A percentile compares a stretch with the other conserved stretches of the same genome.
Conservation (phyloP, 139 green algal genomes). For the Eudorina sp. region DNA sequence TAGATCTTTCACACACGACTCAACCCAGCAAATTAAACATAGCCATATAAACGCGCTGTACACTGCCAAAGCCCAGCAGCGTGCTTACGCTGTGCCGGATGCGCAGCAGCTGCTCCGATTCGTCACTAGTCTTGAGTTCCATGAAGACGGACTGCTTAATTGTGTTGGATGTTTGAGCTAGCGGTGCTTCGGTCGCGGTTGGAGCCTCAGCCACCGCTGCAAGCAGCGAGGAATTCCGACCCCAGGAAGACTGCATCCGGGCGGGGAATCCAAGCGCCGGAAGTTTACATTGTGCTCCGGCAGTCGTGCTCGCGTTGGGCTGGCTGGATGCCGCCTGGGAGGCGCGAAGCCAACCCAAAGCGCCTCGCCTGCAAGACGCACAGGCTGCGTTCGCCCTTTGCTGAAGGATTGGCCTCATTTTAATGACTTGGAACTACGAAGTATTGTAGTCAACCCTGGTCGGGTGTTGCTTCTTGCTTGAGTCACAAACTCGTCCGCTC, state of each 20-base stretch:
- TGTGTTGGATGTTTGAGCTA: neutral
- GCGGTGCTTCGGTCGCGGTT: neutral
- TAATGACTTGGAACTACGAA: neutral
- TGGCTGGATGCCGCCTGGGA: neutral
- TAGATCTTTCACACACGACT: no score
- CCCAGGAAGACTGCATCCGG: neutral
- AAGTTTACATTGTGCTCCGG: neutral
- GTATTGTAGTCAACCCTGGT: no score
- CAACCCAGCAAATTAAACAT: no score
- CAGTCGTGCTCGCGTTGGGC: neutral
- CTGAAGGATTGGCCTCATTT: constrained; percentile 22
- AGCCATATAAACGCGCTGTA: no score
- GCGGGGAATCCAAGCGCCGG: neutral
- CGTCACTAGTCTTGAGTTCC: constrained; percentile 79
- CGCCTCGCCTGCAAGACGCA: constrained; percentile 4
- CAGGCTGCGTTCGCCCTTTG: constrained; percentile 1
- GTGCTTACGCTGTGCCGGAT: constrained; percentile 90
- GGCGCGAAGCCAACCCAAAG: constrained; percentile 24
- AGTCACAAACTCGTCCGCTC: neutral
- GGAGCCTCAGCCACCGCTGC: constrained; percentile 28
- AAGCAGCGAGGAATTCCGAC: neutral
- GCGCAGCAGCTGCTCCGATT: constrained; percentile 84
- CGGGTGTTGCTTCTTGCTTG: no score
- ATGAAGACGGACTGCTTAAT: constrained; percentile 46
- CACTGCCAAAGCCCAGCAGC: no score